Conservation (phyloP, 169 alveolate species). For the Plasmodium billcollinsi region DNA sequence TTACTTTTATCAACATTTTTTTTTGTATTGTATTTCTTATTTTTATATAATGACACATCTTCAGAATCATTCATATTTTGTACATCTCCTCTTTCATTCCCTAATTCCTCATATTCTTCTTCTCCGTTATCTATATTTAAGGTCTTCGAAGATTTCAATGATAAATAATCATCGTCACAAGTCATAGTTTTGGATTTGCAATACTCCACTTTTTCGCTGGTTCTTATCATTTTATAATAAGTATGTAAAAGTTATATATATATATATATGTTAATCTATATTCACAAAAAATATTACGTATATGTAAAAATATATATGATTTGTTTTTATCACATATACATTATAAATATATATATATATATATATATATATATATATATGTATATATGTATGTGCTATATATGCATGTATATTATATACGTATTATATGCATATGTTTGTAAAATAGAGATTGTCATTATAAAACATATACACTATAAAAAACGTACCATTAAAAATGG, state of each 20-base stretch:
- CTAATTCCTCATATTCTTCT: background rate
- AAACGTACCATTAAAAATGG: too few relatives aligned
- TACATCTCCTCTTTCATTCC: background rate
- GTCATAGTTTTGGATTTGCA: slow-evolving; percentile 41
- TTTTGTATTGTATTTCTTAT: background rate
- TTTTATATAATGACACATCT: background rate
- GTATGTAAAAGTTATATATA: slow-evolving; percentile 8
- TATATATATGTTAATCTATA: background rate
- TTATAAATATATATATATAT: background rate
- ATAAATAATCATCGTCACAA: slow-evolving; percentile 19
- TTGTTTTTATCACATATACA: background rate
- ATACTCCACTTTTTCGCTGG: slow-evolving; percentile 26
- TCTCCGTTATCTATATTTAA: slow-evolving; percentile 7
- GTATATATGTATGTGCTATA: too few relatives aligned
- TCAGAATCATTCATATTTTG: slow-evolving; percentile 4
- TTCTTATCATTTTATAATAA: slow-evolving; percentile 26
- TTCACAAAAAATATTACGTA: background rate
- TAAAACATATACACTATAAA: too few relatives aligned
- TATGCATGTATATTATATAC: too few relatives aligned
- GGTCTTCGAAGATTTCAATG: slow-evolving; percentile 23
- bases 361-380: too few relatives aligned
- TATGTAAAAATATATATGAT: background rate
- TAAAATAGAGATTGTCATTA: too few relatives aligned
- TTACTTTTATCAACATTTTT: background rate
- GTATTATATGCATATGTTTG: too few relatives aligned